Base-by-base conservation (phyloP, 257 asterid genomes). In the Jaltomata sinuosa region DNA sequence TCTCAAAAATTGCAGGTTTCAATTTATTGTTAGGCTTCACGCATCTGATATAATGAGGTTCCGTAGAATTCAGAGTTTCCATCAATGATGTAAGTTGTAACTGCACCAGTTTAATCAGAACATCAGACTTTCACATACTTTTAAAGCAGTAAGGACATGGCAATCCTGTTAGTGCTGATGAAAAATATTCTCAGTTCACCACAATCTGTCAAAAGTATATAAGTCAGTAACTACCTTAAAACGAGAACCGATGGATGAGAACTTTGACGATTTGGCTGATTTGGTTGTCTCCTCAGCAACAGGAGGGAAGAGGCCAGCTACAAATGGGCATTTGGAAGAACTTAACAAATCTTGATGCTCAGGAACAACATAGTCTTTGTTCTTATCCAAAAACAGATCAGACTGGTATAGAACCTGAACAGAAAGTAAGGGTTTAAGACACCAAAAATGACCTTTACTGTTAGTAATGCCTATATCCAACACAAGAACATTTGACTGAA, bases 1-100 rank as follows among this genome's bases (percentile, higher is more conserved):
- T 97, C 93, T 97, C 99, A 87, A 97, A 94, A 82, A 97, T 87
- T 80, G 95, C 97, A 57, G 99, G 99, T 93, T 97, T 97, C 82
- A 97, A 95, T 52, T 83, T 92, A 89, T 93, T 97, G 87, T 97
- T 97, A 55, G 99, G 99, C 91, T 97, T 97, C 90, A 97, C 98
- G 62, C 99, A 97, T 93, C 99, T 91, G 85, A 97, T 92, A 86
- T 97, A 97, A 88, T 96, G 99, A 84, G 99, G 99, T 82, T 96
- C 97, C 14, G 99, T 94, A 85, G 98, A 93, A 87, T 93, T 97
- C 85, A 97, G 89, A 31, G 99, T 97, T 2, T 97, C 99, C 99
- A 97, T 93, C 96, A 97, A 85, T 82, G 90, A 93, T 89, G 92
- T 94, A 85, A 97, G 99, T 93, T 97, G 99, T 80, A 93, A 84